Evolutionary conservation across 129 eudicot genomes (phyloP).

Genomic region (Arctium lappa): DNA sequence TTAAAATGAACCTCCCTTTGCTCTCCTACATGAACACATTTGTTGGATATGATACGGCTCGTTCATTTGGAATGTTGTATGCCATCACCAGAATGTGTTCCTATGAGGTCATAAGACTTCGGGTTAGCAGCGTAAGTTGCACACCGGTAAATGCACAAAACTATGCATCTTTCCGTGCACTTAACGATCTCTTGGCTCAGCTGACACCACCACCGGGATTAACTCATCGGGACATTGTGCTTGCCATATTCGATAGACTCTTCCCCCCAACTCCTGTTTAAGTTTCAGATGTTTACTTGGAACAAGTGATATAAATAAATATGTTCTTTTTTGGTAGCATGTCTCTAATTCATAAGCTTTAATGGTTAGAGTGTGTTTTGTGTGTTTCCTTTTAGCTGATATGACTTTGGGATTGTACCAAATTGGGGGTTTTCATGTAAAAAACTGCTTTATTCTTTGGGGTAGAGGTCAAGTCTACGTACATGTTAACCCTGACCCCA

Average conservation of each 20-base stretch:
- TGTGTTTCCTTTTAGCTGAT: not conserved
- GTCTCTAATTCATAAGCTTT: not conserved
- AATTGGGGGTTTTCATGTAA: too few relatives aligned
- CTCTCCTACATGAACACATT: conserved; percentile 1
- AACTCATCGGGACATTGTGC: not conserved
- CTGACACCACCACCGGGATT: not conserved
- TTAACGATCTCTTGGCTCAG: not conserved
- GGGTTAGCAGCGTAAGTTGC: not conserved
- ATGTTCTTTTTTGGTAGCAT: not conserved
- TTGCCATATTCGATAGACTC: not conserved
- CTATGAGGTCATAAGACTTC: not conserved
- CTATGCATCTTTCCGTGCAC: not conserved
- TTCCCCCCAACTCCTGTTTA: not conserved
- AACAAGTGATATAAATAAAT: too few relatives aligned
- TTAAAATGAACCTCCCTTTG: not conserved
- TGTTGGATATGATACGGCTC: not conserved
- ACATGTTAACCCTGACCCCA: too few relatives aligned
- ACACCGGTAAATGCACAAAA: not conserved
- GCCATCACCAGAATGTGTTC: conserved; percentile 3
- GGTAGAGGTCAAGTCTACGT: too few relatives aligned
- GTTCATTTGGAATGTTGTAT: not conserved
- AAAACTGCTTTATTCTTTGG: too few relatives aligned
- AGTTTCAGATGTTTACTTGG: not conserved
- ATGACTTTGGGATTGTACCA: not conserved
- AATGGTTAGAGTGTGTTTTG: not conserved